Evolutionary conservation across 768 basidiomycete species (phyloP).

Genomic region (Sarcomyxa edulis): DNA sequence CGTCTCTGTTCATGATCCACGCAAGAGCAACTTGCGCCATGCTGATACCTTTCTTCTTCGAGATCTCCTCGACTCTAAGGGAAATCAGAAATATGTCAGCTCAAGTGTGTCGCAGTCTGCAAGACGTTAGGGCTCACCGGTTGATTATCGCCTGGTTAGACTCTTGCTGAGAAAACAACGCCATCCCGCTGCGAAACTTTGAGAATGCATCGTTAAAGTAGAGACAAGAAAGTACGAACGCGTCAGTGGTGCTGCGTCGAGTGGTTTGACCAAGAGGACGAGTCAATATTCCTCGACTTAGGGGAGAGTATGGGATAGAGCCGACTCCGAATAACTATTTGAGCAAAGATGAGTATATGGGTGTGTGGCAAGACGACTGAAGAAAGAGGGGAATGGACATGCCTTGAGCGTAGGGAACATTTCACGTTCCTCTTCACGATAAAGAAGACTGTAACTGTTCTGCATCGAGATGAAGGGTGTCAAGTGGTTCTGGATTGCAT

Average conservation of each 20-base stretch:
- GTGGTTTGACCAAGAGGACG: constrained; percentile 23
- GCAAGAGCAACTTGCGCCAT: constrained; percentile 47
- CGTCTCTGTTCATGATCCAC: constrained; percentile 35
- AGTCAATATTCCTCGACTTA: constrained; percentile 27
- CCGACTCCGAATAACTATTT: constrained; percentile 28
- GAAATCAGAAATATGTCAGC: not conserved
- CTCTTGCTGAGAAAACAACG: constrained; percentile 3
- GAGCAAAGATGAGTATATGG: too few relatives aligned
- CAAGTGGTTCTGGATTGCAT: constrained; percentile 34
- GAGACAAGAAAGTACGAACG: constrained; percentile 5
- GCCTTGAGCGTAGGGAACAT: constrained; percentile 43
- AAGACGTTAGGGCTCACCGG: constrained; percentile 15
- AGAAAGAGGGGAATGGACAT: not conserved
- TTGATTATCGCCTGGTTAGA: constrained; percentile 20
- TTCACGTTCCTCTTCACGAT: constrained; percentile 58
- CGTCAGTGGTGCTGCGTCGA: constrained; percentile 15
- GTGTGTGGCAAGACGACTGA: not conserved
- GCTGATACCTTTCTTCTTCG: constrained; percentile 32
- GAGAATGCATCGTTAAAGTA: not conserved
- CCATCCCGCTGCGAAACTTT: constrained; percentile 2
- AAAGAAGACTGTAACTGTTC: constrained; percentile 51
- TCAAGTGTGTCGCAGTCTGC: too few relatives aligned
- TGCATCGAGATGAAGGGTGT: constrained; percentile 64
- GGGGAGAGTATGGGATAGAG: constrained; percentile 34
- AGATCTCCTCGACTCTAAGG: constrained; percentile 37